These are phyloP conservation scores for Triticum dicoccoides DNA, from an alignment of 176 grass and related monocot genomes.

Conservation along the genomic window DNA sequence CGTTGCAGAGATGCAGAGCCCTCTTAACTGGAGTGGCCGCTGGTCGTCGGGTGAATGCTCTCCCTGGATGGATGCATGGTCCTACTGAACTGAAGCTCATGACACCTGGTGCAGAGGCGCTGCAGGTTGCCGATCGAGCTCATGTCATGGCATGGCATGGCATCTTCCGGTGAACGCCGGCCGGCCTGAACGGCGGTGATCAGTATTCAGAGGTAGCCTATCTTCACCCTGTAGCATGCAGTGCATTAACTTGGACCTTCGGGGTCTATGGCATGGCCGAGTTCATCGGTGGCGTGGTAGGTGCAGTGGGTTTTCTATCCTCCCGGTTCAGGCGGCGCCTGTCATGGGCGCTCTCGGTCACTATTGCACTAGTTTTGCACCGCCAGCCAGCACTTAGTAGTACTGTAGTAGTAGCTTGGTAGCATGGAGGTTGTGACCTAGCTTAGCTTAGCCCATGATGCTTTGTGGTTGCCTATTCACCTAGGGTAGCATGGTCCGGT, in stretches of 20 bases:
- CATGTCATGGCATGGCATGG: background rate
- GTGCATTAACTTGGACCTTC: conserved; percentile 31
- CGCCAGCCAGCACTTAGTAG: background rate
- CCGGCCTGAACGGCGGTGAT: background rate
- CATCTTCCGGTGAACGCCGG: background rate
- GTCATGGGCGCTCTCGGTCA: background rate
- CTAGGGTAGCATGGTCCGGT: conserved; percentile 8
- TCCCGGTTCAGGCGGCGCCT: conserved; percentile 17
- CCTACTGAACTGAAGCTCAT: background rate
- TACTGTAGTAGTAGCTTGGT: background rate
- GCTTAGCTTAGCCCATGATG: conserved; percentile 8
- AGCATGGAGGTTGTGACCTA: conserved; percentile 36
- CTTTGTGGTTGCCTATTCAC: conserved; percentile 28
- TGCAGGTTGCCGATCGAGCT: conserved; percentile 8
- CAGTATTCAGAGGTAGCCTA: background rate
- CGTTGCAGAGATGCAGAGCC: background rate
- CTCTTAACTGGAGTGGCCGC: background rate
- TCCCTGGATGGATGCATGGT: conserved; percentile 5
- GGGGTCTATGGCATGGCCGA: background rate
- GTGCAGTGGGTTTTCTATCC: conserved; percentile 26
- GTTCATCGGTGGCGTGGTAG: conserved; percentile 6
- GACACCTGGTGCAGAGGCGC: conserved; percentile 30
- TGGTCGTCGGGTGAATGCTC: background rate
- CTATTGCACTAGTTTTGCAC: background rate
- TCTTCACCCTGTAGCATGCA: conserved; percentile 31